Evolutionary conservation across 768 basidiomycete species (phyloP).

Genomic region (Trametes sanguinea): DNA sequence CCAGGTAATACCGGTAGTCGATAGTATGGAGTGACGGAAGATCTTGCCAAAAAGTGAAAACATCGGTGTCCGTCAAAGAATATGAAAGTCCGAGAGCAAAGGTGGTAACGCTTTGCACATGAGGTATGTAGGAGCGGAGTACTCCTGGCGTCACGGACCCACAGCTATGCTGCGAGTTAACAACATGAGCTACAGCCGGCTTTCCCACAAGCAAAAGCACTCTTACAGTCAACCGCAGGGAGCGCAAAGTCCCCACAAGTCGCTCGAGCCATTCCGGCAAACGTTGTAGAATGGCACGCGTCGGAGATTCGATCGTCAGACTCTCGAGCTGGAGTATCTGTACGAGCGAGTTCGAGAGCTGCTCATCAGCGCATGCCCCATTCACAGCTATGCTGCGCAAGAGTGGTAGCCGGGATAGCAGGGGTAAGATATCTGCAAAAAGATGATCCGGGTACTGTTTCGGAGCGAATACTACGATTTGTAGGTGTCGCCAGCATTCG

Average conservation of each 20-base stretch:
- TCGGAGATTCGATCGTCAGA: slow-evolving; percentile 27
- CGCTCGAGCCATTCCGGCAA: slow-evolving; percentile 43
- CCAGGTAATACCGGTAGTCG: slow-evolving; percentile 54
- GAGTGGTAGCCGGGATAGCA: slow-evolving; percentile 9
- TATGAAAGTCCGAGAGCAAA: slow-evolving; percentile 60
- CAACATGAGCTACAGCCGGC: neutral
- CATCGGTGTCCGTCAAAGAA: slow-evolving; percentile 54
- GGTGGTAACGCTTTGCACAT: slow-evolving; percentile 36
- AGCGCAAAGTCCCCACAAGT: slow-evolving; percentile 37
- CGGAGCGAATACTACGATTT: slow-evolving; percentile 19
- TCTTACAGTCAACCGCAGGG: slow-evolving; percentile 48
- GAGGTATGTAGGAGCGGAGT: slow-evolving; percentile 44
- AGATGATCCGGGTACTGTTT: slow-evolving; percentile 12
- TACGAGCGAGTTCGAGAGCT: slow-evolving; percentile 6
- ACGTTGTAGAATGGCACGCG: slow-evolving; percentile 23
- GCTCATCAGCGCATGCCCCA: slow-evolving; percentile 14
- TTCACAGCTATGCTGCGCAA: slow-evolving; percentile 25
- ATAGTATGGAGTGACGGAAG: slow-evolving; percentile 43
- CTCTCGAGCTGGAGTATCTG: slow-evolving; percentile 21
- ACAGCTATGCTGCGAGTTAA: slow-evolving; percentile 49
- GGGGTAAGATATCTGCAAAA: slow-evolving; percentile 17
- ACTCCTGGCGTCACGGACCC: slow-evolving; percentile 67
- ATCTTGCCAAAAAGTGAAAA: slow-evolving; percentile 48
- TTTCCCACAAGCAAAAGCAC: neutral
- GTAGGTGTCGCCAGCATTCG: slow-evolving; percentile 22